Conservation (phyloP, 768 basidiomycete species). For the Coprinopsis strossmayeri region DNA sequence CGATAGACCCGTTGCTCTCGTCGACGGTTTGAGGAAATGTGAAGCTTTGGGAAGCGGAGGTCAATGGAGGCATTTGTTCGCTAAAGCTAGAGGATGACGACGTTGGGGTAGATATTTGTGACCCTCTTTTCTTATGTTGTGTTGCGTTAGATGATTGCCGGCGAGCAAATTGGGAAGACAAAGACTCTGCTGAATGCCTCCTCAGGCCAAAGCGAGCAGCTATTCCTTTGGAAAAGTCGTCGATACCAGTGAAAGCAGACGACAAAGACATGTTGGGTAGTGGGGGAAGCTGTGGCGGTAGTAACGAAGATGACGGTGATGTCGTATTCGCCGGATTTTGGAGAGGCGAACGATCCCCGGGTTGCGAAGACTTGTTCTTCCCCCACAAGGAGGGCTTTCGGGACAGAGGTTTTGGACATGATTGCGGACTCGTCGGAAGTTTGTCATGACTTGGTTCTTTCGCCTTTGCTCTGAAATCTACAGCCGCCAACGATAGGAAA, state of each 20-base stretch:
- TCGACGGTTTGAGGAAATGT: neutral
- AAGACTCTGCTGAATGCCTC: neutral
- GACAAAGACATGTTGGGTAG: neutral
- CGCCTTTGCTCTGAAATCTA: slow-evolving; percentile 32
- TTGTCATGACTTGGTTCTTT: slow-evolving; percentile 10
- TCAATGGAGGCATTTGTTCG: neutral
- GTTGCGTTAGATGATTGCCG: neutral
- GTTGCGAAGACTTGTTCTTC: slow-evolving; percentile 32
- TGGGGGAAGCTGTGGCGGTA: slow-evolving; percentile 1
- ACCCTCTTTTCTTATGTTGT: neutral
- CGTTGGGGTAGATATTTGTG: neutral
- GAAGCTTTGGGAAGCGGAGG: neutral
- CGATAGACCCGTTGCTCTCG: neutral
- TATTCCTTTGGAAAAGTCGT: neutral
- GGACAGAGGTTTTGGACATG: slow-evolving; percentile 33
- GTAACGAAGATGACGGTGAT: slow-evolving; percentile 1
- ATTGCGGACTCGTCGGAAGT: slow-evolving; percentile 11
- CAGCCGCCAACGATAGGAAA: slow-evolving; percentile 27
- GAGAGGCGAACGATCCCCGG: slow-evolving; percentile 1
- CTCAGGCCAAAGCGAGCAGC: neutral
- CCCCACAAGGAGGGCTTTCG: slow-evolving; percentile 68
- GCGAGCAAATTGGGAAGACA: neutral
- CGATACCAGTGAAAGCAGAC: neutral
- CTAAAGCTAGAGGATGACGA: neutral
- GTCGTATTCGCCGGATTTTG: neutral